A percentile compares a stretch with the other conserved stretches of the same genome.
phyloP scores from a whole-genome alignment of 73 alveolate species.

The Paramecium biaurelia region DNA sequence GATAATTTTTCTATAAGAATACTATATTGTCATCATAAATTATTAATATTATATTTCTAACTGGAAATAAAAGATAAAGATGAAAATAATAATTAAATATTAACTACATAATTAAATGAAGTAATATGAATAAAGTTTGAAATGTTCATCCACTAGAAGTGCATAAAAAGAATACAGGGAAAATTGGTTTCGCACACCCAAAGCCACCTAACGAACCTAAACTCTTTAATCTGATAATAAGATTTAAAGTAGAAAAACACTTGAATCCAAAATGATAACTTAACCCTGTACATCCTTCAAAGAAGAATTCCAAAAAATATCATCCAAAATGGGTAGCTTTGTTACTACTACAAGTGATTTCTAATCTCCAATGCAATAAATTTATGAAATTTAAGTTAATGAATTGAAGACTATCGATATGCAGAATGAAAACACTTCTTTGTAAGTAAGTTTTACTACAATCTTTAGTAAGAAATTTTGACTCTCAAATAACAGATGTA shows the following conservation, averaged over 20 bases:
- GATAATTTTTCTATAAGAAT: background rate
- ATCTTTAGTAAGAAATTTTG: background rate
- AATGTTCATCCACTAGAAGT: background rate
- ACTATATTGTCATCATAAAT: background rate
- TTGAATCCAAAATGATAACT: background rate
- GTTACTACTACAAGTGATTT: background rate
- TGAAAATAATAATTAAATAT: background rate
- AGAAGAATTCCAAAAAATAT: background rate
- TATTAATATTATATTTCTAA: background rate
- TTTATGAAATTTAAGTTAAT: background rate
- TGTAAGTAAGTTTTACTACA: background rate
- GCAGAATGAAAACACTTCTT: background rate
- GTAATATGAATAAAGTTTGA: background rate
- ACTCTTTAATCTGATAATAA: background rate
- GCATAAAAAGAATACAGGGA: background rate
- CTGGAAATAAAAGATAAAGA: background rate
- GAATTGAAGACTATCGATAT: background rate
- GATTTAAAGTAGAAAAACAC: background rate
- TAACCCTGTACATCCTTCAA: background rate
- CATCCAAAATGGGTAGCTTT: background rate
- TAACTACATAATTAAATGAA: background rate
- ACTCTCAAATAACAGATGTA: background rate
- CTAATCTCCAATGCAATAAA: background rate
- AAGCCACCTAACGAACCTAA: background rate
- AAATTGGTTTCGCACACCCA: background rate